These are phyloP conservation scores for Fonsecaea erecta DNA, from an alignment of 2,329 filamentous ascomycete species.

Conservation along the genomic window DNA sequence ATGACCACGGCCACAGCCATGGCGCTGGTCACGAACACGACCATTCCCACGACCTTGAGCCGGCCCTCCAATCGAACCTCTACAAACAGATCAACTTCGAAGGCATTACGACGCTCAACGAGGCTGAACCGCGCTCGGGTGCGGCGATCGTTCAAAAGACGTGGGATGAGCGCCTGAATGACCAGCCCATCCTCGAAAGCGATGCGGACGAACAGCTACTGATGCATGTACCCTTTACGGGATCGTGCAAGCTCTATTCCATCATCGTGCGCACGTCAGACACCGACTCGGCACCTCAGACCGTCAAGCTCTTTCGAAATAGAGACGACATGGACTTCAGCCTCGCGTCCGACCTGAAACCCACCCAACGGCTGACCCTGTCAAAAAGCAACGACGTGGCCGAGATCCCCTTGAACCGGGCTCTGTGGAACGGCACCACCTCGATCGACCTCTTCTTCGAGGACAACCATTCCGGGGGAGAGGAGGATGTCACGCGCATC, in stretches of 20 bases:
- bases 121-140: constrained; percentile 70
- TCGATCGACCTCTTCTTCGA: constrained; percentile 84
- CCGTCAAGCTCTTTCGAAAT: constrained; percentile 87
- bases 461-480: constrained; percentile 82
- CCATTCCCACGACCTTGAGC: constrained; percentile 89
- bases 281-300: constrained; percentile 73
- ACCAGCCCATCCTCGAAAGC: constrained; percentile 76
- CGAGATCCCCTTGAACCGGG: constrained; percentile 85
- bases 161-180: constrained; percentile 77
- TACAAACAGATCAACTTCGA: constrained; percentile 93
- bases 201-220: constrained; percentile 93
- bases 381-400: constrained; percentile 67
- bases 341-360: constrained; percentile 68
- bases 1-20: constrained; percentile 50
- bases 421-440: constrained; percentile 84
- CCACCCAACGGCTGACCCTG: constrained; percentile 78
- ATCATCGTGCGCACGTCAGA: constrained; percentile 82
- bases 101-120: constrained; percentile 82
- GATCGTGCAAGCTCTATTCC: constrained; percentile 88
- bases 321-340: constrained; percentile 83
- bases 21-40: constrained; percentile 71
- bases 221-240: constrained; percentile 90
- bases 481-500: constrained; percentile 78
- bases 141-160: constrained; percentile 83
- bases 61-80: constrained; percentile 85